These are phyloP conservation scores for Cylindrotheca fusiformis DNA, from an alignment of 108 stramenopile species.

Conservation along the genomic window DNA sequence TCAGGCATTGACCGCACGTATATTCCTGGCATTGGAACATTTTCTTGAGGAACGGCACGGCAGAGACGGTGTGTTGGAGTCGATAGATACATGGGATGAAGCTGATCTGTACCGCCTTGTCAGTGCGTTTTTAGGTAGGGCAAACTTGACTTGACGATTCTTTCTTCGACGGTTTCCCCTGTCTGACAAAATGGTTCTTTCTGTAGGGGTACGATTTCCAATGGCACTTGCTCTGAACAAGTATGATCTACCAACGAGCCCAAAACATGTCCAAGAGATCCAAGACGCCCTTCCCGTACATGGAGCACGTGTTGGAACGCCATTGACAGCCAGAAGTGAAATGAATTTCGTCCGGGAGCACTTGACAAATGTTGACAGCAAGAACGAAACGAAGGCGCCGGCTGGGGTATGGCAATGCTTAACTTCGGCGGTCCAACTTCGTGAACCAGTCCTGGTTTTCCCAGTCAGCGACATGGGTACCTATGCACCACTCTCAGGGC, in stretches of 20 bases:
- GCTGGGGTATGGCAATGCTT: constrained; percentile 74
- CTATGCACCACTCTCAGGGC: constrained; percentile 57
- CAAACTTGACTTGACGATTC: too few species aligned
- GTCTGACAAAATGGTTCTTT: too few species aligned
- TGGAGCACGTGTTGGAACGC: constrained; percentile 71
- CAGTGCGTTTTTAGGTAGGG: constrained; percentile 62
- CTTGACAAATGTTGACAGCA: constrained; percentile 14
- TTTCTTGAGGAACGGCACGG: constrained; percentile 46
- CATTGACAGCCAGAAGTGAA: constrained; percentile 65
- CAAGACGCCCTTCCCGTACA: constrained; percentile 60
- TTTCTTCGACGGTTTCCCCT: too few species aligned
- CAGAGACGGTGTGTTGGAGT: constrained; percentile 51
- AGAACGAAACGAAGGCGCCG: constrained; percentile 3
- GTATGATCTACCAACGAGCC: constrained; percentile 57
- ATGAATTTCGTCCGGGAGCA: constrained; percentile 69
- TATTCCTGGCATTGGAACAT: constrained; percentile 64
- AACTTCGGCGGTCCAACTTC: constrained; percentile 56
- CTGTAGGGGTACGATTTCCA: constrained; percentile 62
- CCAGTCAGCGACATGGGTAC: constrained; percentile 73
- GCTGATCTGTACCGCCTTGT: constrained; percentile 81
- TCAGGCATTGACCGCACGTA: constrained; percentile 41
- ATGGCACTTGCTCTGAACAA: constrained; percentile 90
- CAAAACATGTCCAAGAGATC: constrained; percentile 44
- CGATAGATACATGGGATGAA: constrained; percentile 63
- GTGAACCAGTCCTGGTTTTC: constrained; percentile 71